Percentiles rank a stretch among this genome's conserved stretches.
phyloP scores from a whole-genome alignment of 192 early-diverging fungal species.

The Coemansia sp. region DNA sequence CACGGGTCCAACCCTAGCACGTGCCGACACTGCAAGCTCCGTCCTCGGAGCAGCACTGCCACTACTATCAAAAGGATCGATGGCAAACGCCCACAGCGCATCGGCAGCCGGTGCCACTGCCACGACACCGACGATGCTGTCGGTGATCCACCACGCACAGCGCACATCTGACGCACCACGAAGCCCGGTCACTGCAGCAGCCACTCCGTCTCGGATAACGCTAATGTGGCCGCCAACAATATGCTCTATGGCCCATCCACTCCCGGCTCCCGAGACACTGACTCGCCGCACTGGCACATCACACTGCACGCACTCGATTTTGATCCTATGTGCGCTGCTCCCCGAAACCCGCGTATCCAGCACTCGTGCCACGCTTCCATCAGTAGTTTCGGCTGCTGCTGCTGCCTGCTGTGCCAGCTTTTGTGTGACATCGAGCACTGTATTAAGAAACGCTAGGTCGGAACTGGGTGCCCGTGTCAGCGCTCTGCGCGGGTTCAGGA shows the following conservation, averaged over 20 bases:
- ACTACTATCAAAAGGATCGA: background rate
- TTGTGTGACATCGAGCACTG: conserved; percentile 27
- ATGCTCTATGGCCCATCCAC: conserved; percentile 17
- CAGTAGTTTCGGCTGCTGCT: background rate
- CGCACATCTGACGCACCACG: conserved; percentile 10
- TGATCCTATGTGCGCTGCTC: background rate
- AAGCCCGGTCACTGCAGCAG: background rate
- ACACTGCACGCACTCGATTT: background rate
- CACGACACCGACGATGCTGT: conserved; percentile 18
- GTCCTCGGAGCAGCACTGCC: background rate
- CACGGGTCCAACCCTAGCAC: conserved; percentile 10
- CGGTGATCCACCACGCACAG: conserved; percentile 37
- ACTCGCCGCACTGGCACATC: background rate
- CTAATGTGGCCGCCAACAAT: conserved; percentile 2
- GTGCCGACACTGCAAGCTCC: conserved; percentile 11
- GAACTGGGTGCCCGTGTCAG: conserved; percentile 41
- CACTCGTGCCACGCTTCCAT: background rate
- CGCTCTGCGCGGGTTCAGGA: conserved; percentile 20
- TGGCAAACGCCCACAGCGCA: conserved; percentile 14
- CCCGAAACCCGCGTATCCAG: conserved; percentile 8
- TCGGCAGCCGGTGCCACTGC: background rate
- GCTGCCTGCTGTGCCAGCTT: background rate
- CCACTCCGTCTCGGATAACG: conserved; percentile 9
- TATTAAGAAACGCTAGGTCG: conserved; percentile 38
- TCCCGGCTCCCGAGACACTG: background rate